Evolutionary conservation across 2,329 filamentous ascomycete species (phyloP), one percentile per base, ranked within the genome.

Genomic region (Trichoderma arundinaceum): DNA sequence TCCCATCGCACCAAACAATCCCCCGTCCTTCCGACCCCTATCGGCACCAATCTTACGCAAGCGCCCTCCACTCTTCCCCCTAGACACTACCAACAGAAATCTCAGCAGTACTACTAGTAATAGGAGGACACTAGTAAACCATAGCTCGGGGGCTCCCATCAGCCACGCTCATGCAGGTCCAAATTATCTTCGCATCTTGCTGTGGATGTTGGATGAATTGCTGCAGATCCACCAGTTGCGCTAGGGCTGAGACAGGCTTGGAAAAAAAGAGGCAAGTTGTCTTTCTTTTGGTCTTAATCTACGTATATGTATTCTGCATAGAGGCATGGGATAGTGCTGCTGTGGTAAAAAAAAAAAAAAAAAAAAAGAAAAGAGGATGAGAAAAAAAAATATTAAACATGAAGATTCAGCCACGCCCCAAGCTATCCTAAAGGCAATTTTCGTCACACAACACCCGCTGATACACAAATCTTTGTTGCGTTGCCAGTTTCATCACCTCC

Each of bases 401-500:
- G 17, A 56, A 66, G 48, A 48, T 19, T 46, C 10, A n/a, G 39
- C 22, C 53, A 65, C 52, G 58, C 57, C 57, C 13, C 64, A 56
- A 58, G 51, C 48, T 66, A 66, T 66, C 64, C 64, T 56, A 33
- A 41, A 66, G 57, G 49, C 54, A 54, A 48, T 35, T 54, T 62
- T 46, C 9, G 38, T 44, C 38, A 39, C 57, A 44, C 48, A 44
- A 43, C 51, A 56, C 48, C 51, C 49, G 57, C 64, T 41, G 64
- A 52, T 66, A 57, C 64, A 66, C 49, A 56, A 48, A 19, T 48
- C 43, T 39, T 39, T 49, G 35, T 53, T 62, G 54, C 46, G 57
- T 54, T 62, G 57, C 56, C 58, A 57, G 48, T 61, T 33, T 48
- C 60, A 54, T 57, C 39, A 60, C 66, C 62, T 68, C 63, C 66